Conservation (phyloP, 305 asterid species). For the Plantago lanceolata region DNA sequence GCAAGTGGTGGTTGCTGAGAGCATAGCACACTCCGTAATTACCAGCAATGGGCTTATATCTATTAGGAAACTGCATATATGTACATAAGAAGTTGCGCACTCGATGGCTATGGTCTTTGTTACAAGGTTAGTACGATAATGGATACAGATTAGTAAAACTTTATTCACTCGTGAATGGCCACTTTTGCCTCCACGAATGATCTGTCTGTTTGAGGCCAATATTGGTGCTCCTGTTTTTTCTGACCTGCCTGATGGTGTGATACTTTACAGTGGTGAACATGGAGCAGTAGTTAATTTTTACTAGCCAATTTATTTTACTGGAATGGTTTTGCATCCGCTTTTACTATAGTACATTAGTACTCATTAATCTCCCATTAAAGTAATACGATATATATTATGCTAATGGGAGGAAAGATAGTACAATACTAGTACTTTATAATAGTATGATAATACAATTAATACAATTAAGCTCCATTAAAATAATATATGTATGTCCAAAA, state of each 20-base stretch:
- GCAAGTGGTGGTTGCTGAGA: constrained; percentile 68
- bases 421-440: too few species aligned
- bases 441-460: too few species aligned
- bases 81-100: constrained; percentile 27
- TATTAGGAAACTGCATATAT: constrained; percentile 23
- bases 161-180: constrained; percentile 3
- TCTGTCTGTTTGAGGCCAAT: background rate
- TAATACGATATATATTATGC: too few species aligned
- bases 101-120: constrained; percentile 23
- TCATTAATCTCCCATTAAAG: too few species aligned
- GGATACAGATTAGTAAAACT: constrained; percentile 23
- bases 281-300: background rate
- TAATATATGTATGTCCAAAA: too few species aligned
- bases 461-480: too few species aligned
- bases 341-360: too few species aligned
- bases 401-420: too few species aligned
- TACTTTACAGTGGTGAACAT: background rate
- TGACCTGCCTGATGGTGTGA: background rate
- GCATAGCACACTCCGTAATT: background rate
- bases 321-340: too few species aligned
- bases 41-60: background rate
- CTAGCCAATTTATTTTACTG: background rate
- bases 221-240: background rate
- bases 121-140: constrained; percentile 8
- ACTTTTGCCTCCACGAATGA: background rate